Conservation (phyloP, 495 filamentous ascomycete species). For the Echria macrotheca region DNA sequence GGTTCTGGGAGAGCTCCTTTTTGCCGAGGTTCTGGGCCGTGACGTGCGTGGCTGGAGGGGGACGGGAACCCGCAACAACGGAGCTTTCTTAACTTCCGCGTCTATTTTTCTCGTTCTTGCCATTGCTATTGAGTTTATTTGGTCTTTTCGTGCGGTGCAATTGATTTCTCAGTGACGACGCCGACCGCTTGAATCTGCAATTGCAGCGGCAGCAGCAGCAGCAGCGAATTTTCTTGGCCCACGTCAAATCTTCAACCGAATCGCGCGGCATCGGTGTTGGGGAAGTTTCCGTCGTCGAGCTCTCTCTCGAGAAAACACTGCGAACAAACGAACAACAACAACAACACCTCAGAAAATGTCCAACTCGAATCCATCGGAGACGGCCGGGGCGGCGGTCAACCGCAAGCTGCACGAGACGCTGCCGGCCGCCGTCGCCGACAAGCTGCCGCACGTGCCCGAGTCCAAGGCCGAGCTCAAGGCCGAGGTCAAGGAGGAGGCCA, state of each 20-base stretch:
- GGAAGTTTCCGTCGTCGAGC: too few species aligned
- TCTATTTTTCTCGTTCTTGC: not conserved
- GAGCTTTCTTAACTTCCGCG: not conserved
- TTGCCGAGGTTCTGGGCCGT: constrained; percentile 30
- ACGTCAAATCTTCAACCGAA: too few species aligned
- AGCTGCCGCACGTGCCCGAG: constrained; percentile 49
- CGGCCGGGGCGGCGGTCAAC: constrained; percentile 25
- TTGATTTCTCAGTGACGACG: not conserved
- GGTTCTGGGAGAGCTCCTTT: too few species aligned
- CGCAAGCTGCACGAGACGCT: constrained; percentile 33
- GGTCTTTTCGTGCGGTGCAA: not conserved
- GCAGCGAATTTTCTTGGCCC: not conserved
- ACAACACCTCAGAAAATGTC: not conserved
- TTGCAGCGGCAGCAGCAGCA: not conserved
- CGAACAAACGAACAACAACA: not conserved
- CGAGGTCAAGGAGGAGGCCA: constrained; percentile 42
- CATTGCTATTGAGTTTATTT: not conserved
- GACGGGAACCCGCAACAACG: not conserved
- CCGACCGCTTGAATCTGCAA: not conserved
- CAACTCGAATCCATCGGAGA: constrained; percentile 10
- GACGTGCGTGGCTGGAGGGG: constrained; percentile 25
- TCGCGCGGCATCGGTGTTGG: too few species aligned
- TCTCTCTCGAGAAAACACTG: too few species aligned
- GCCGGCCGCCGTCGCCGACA: constrained; percentile 34
- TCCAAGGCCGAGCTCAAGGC: constrained; percentile 43